These are phyloP conservation scores for Pichia sp. DNA, from an alignment of 1,139 yeast genomes.

Conservation along the genomic window DNA sequence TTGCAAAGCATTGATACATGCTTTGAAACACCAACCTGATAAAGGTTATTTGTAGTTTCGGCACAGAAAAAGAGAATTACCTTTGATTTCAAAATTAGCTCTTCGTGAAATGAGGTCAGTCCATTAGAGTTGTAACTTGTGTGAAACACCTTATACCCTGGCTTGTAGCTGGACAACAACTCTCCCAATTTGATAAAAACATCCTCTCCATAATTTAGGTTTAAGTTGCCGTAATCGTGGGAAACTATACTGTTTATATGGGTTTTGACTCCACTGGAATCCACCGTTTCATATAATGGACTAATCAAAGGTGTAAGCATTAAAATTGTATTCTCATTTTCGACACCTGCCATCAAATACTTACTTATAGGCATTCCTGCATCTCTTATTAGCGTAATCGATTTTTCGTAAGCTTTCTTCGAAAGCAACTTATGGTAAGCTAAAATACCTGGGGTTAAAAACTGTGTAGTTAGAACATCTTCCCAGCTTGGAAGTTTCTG, in stretches of 20 bases:
- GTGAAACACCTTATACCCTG: slow-evolving; percentile 16
- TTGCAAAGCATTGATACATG: slow-evolving; percentile 40
- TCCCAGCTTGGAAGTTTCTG: slow-evolving; percentile 43
- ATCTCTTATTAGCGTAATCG: slow-evolving; percentile 56
- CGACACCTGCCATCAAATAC: slow-evolving; percentile 10
- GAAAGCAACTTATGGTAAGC: slow-evolving; percentile 44
- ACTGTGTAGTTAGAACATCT: slow-evolving; percentile 27
- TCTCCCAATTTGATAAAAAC: slow-evolving; percentile 14
- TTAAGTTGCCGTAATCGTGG: slow-evolving; percentile 11
- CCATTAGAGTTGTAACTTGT: slow-evolving; percentile 59
- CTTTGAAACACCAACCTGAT: slow-evolving; percentile 61
- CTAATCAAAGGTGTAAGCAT: slow-evolving; percentile 35
- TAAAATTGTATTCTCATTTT: slow-evolving; percentile 37
- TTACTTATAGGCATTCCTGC: slow-evolving; percentile 19
- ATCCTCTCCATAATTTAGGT: slow-evolving; percentile 14
- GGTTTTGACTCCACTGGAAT: slow-evolving; percentile 26
- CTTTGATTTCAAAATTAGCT: slow-evolving; percentile 50
- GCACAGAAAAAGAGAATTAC: slow-evolving; percentile 57
- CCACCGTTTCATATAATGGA: slow-evolving; percentile 31
- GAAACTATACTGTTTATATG: slow-evolving; percentile 16
- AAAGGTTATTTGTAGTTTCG: slow-evolving; percentile 61
- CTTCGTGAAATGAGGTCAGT: slow-evolving; percentile 53
- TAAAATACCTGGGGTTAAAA: slow-evolving; percentile 38
- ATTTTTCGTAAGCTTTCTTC: slow-evolving; percentile 46
- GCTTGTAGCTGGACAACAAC: slow-evolving; percentile 27